A percentile compares a stretch with the other conserved stretches of the same genome.
Evolutionary conservation across 75 land plant genomes (phyloP).

Genomic region (Larix kaempferi): DNA sequence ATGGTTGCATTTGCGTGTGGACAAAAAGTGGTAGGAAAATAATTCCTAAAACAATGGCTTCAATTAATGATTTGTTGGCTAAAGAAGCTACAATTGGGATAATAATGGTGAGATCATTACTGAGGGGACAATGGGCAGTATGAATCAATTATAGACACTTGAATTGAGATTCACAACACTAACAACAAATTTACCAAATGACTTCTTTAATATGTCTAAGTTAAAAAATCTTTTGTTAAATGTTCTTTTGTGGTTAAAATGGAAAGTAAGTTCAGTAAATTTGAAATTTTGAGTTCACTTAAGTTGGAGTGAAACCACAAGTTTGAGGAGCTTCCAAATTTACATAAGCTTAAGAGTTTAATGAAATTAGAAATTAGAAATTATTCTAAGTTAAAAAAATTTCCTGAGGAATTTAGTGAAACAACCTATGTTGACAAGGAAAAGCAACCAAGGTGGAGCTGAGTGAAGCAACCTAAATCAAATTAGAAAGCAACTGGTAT

Average conservation of each 20-base stretch:
- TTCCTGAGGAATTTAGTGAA: not conserved
- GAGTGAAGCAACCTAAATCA: too few relatives aligned
- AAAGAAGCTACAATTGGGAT: not conserved
- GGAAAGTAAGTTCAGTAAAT: not conserved
- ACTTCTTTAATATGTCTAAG: not conserved
- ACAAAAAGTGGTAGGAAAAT: not conserved
- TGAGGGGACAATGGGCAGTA: not conserved
- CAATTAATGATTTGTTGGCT: not conserved
- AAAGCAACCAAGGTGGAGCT: too few relatives aligned
- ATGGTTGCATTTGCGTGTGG: not conserved
- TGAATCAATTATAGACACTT: not conserved
- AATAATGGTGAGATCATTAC: not conserved
- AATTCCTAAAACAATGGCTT: not conserved
- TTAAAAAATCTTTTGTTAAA: too few relatives aligned
- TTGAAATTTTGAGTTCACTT: not conserved
- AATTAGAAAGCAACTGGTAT: too few relatives aligned
- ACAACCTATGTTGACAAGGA: too few relatives aligned
- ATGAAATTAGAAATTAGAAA: not conserved
- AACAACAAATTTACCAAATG: not conserved
- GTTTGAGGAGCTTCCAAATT: not conserved
- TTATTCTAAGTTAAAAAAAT: too few relatives aligned
- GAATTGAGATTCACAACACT: not conserved
- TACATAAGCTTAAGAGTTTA: not conserved
- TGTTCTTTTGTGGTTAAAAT: too few relatives aligned
- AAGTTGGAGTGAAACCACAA: not conserved